A percentile compares a stretch with the other conserved stretches of the same genome.
These are phyloP conservation scores for Penicillium cosmopolitanum DNA, from an alignment of 495 filamentous ascomycete species.

Conservation along the genomic window DNA sequence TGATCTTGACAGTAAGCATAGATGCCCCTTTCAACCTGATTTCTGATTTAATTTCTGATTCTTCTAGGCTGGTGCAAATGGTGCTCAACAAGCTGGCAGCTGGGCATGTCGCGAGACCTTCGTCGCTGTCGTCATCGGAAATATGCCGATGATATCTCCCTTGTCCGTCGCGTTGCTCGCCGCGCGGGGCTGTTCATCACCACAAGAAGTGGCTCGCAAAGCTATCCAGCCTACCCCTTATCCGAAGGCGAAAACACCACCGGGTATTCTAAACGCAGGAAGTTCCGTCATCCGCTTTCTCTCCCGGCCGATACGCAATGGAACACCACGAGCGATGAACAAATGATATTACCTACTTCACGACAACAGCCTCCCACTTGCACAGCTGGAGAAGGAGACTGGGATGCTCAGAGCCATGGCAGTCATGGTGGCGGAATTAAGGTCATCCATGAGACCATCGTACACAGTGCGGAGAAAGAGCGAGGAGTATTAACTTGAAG, in stretches of 20 bases:
- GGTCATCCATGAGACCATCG: conserved; percentile 35
- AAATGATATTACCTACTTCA: conserved; percentile 39
- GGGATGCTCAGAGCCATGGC: conserved; percentile 30
- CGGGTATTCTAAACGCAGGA: conserved; percentile 31
- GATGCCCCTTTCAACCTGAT: background rate
- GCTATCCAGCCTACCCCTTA: conserved; percentile 34
- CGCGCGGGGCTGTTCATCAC: conserved; percentile 37
- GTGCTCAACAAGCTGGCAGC: conserved; percentile 57
- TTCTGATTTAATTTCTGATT: background rate
- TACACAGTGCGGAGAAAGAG: conserved; percentile 30
- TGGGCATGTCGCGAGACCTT: conserved; percentile 69
- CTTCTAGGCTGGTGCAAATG: conserved; percentile 47
- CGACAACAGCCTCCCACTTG: conserved; percentile 34
- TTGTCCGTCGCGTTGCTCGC: conserved; percentile 44
- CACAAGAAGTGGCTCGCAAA: conserved; percentile 19
- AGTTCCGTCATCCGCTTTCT: conserved; percentile 45
- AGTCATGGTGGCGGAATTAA: conserved; percentile 33
- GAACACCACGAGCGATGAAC: conserved; percentile 45
- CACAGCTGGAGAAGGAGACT: conserved; percentile 27
- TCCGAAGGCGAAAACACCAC: conserved; percentile 27
- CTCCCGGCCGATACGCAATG: conserved; percentile 42
- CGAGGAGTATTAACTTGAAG: conserved; percentile 7
- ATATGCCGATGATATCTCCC: conserved; percentile 62
- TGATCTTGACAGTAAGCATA: conserved; percentile 53
- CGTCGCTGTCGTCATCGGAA: conserved; percentile 61